phyloP scores from a whole-genome alignment of 208 protist genomes.

The Trypanosoma melophagium region DNA sequence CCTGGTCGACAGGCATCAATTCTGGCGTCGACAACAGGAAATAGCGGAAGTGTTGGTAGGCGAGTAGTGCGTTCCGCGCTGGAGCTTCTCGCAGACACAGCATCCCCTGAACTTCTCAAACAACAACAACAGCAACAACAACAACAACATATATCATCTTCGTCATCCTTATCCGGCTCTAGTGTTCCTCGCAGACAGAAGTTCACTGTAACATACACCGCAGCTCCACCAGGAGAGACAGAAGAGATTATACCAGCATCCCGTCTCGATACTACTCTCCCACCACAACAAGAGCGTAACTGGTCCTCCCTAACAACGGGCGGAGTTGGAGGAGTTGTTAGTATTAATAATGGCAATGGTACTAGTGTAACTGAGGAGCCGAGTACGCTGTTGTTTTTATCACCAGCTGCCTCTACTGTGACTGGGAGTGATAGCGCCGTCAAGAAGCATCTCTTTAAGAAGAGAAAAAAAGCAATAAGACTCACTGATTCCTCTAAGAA shows the following conservation, averaged over 20 bases:
- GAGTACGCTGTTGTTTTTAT: constrained; percentile 67
- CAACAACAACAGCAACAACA: not conserved
- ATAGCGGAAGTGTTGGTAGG: constrained; percentile 33
- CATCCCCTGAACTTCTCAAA: constrained; percentile 47
- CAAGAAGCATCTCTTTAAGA: constrained; percentile 30
- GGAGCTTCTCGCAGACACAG: constrained; percentile 57
- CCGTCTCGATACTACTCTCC: not conserved
- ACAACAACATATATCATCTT: no score
- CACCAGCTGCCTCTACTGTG: constrained; percentile 27
- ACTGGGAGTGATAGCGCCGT: constrained; percentile 11
- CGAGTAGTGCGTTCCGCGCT: constrained; percentile 77
- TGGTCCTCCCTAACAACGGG: not conserved
- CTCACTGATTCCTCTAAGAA: constrained; percentile 18
- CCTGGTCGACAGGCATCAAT: constrained; percentile 6
- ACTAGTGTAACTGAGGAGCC: constrained; percentile 36
- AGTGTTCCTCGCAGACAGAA: constrained; percentile 6
- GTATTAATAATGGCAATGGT: not conserved
- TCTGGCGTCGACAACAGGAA: not conserved
- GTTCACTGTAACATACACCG: constrained; percentile 58
- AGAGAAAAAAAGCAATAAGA: constrained; percentile 21
- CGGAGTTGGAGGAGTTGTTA: not conserved
- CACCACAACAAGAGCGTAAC: not conserved
- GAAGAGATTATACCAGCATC: not conserved
- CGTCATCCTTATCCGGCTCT: not conserved
- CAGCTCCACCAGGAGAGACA: constrained; percentile 13